Evolutionary conservation across 2,329 filamentous ascomycete genomes (phyloP), one percentile per base, ranked within the genome.

Genomic region (Dactylonectria macrodidyma): DNA sequence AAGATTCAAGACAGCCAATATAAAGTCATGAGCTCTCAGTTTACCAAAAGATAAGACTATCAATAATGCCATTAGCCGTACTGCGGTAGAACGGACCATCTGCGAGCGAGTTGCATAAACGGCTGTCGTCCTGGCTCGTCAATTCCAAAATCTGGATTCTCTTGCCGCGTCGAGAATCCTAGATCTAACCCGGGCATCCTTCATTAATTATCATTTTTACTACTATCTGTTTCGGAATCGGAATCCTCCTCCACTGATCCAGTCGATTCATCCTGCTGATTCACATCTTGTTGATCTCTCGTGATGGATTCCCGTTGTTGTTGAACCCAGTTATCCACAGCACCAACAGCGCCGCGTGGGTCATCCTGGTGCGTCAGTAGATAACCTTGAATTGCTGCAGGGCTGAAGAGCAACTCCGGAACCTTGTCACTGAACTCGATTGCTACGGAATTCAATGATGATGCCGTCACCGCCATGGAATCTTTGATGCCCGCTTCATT

Each of bases 371-470:
- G 46, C 19, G 47, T 65, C 0, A 73, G 71, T 0, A 73, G 44
- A 56, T 60, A 73, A 3, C 71, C 71, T 46, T 73, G 71, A 3
- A 73, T 62, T 3, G 65, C 71, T 5, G 71, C 71, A 19, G 71
- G 71, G 4, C 66, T 72, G 10, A 73, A 72, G 4, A 54, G 34
- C 48, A 59, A 24, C 16, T 59, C 57, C 2, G 71, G 71, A 12
- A 73, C 48, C 33, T 60, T 54, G 7, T 36, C 38, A 2, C 65
- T 52, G 30, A 72, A 72, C 12, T 65, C 67, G 5, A 50, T 50
- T 1, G 70, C 63, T 12, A 70, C 24, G 16, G 11, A 16, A 10
- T 44, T 47, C 5, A 72, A 30, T 22, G 47, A 47, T 16, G 7
- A 51, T 1, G 11, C 33, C 3, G 51, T 22, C 2, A 41, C 14